A percentile compares a stretch with the other conserved stretches of the same genome.
Evolutionary conservation across 768 basidiomycete species (phyloP).

Genomic region (Dacryopinax primogenitus): DNA sequence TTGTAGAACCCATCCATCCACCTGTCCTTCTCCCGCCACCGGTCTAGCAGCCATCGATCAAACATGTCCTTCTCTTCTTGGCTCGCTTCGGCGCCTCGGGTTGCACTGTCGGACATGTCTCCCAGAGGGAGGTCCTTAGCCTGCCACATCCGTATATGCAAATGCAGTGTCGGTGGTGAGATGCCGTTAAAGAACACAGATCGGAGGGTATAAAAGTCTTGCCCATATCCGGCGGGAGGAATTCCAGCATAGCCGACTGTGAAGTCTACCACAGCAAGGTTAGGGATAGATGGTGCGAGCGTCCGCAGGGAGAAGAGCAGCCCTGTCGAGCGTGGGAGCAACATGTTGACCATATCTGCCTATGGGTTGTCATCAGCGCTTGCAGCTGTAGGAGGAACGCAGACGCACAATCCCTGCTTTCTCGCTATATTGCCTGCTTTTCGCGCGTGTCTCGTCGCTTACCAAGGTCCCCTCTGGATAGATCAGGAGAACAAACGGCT

Average conservation of each 20-base stretch:
- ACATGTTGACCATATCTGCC: slow-evolving; percentile 65
- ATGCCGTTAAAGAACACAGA: slow-evolving; percentile 74
- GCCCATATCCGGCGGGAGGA: slow-evolving; percentile 67
- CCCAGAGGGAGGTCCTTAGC: slow-evolving; percentile 64
- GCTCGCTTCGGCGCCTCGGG: slow-evolving; percentile 30
- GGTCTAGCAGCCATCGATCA: slow-evolving; percentile 64
- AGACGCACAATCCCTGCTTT: slow-evolving; percentile 72
- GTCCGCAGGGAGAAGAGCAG: slow-evolving; percentile 73
- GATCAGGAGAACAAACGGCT: slow-evolving; percentile 65
- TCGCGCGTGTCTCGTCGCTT: slow-evolving; percentile 69
- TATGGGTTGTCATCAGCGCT: slow-evolving; percentile 24
- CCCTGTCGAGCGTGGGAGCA: slow-evolving; percentile 88
- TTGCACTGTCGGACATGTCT: slow-evolving; percentile 33
- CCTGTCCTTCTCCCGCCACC: slow-evolving; percentile 80
- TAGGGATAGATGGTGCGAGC: slow-evolving; percentile 61
- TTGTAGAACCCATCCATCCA: slow-evolving; percentile 55
- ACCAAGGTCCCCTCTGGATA: slow-evolving; percentile 96
- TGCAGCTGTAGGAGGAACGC: background rate
- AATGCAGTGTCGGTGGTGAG: slow-evolving; percentile 72
- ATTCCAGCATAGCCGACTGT: slow-evolving; percentile 88
- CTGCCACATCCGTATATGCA: slow-evolving; percentile 72
- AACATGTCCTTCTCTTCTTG: slow-evolving; percentile 51
- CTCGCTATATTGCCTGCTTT: slow-evolving; percentile 76
- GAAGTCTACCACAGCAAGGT: slow-evolving; percentile 73
- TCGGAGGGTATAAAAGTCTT: slow-evolving; percentile 76